Evolutionary conservation across 768 basidiomycete genomes (phyloP).

Genomic region (Xerocomellus amylosporus): DNA sequence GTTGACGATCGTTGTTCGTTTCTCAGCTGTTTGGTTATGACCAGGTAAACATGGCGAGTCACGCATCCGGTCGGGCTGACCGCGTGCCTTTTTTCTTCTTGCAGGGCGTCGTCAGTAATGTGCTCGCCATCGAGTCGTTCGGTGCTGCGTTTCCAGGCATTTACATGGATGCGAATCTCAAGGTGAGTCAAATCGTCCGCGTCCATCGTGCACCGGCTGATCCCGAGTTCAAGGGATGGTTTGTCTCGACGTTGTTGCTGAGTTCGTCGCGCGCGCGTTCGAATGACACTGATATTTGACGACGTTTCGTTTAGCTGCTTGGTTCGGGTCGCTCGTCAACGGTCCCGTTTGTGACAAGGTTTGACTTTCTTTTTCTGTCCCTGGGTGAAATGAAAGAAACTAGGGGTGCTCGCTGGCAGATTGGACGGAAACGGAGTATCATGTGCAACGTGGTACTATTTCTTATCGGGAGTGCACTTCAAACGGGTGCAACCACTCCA

Average conservation of each 20-base stretch:
- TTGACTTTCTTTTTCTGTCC: background rate
- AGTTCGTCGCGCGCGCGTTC: constrained; percentile 12
- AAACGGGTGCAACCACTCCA: constrained; percentile 29
- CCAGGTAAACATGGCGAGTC: constrained; percentile 14
- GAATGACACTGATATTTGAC: constrained; percentile 7
- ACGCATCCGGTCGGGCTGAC: background rate
- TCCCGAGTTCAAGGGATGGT: constrained; percentile 26
- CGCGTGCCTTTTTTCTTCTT: background rate
- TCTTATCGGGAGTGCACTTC: constrained; percentile 30
- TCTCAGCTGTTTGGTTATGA: constrained; percentile 33
- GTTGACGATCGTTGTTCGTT: background rate
- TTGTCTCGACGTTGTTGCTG: constrained; percentile 29
- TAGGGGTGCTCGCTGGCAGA: constrained; percentile 5
- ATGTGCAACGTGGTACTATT: constrained; percentile 30
- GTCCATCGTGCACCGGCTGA: background rate
- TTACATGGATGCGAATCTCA: constrained; percentile 27
- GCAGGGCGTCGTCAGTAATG: constrained; percentile 32
- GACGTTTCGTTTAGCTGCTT: constrained; percentile 23
- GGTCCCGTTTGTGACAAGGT: constrained; percentile 34
- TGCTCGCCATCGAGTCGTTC: constrained; percentile 35
- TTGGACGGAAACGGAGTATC: constrained; percentile 28
- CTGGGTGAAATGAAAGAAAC: background rate
- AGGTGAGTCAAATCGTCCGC: constrained; percentile 10
- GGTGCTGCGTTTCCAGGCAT: constrained; percentile 33
- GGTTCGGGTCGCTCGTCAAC: constrained; percentile 30